Conservation (phyloP, 2,329 filamentous ascomycete species). For the Aspergillus tubingensis region DNA sequence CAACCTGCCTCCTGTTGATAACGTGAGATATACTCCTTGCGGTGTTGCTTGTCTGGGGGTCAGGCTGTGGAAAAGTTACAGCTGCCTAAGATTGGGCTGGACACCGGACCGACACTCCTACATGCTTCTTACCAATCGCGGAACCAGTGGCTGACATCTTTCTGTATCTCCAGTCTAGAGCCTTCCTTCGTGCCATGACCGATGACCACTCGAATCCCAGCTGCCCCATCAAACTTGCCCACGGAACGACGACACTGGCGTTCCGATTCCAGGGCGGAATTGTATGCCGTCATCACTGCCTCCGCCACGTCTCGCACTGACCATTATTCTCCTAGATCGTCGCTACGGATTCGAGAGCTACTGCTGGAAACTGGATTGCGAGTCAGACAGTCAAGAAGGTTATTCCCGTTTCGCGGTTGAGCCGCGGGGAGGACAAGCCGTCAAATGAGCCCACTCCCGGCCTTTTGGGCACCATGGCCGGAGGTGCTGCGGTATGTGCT, state of each 20-base stretch:
- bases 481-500: constrained; percentile 75
- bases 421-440: constrained; percentile 41
- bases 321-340: constrained; percentile 61
- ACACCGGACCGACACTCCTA: neutral
- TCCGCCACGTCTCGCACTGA: neutral
- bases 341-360: constrained; percentile 94
- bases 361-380: constrained; percentile 98
- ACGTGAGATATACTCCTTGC: constrained; percentile 59
- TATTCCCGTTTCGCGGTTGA: constrained; percentile 58
- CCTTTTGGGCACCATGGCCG: constrained; percentile 95
- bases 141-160: neutral
- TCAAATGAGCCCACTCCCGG: constrained; percentile 37
- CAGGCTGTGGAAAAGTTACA: neutral
- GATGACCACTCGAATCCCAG: constrained; percentile 96
- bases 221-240: constrained; percentile 98
- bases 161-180: constrained; percentile 66
- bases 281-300: constrained; percentile 33
- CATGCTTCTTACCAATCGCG: neutral
- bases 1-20: constrained; percentile 87
- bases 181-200: constrained; percentile 94
- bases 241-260: constrained; percentile 95
- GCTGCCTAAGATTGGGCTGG: neutral
- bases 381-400: constrained; percentile 99
- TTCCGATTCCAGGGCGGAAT: constrained; percentile 99
- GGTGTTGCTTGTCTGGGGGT: neutral